Conservation (phyloP, 2,329 filamentous ascomycete species). For the Botrytis deweyae region DNA sequence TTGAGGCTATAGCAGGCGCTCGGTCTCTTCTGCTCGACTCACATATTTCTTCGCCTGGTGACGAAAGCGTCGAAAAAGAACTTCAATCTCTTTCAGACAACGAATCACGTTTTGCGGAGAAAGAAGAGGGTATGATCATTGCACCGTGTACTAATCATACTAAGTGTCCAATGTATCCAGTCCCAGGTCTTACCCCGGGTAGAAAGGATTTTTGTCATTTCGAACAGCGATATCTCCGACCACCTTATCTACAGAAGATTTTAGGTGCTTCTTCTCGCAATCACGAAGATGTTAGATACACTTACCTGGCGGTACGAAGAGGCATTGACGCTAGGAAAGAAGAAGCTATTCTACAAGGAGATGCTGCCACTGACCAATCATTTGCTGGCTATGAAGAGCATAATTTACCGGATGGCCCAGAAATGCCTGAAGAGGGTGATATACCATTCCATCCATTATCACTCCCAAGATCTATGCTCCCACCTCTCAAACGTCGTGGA, state of each 20-base stretch:
- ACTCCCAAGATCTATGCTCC: slow-evolving; percentile 75
- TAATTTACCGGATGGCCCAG: slow-evolving; percentile 34
- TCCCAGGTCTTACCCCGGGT: slow-evolving; percentile 66
- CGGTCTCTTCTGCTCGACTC: slow-evolving; percentile 75
- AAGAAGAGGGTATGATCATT: slow-evolving; percentile 63
- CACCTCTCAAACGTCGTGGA: slow-evolving; percentile 81
- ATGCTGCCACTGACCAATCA: slow-evolving; percentile 60
- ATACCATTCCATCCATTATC: slow-evolving; percentile 55
- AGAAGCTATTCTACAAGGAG: slow-evolving; percentile 49
- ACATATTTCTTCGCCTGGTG: slow-evolving; percentile 65
- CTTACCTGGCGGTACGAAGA: slow-evolving; percentile 81
- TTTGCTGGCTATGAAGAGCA: slow-evolving; percentile 69
- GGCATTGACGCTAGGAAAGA: slow-evolving; percentile 56
- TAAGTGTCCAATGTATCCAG: slow-evolving; percentile 83
- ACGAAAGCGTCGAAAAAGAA: slow-evolving; percentile 43
- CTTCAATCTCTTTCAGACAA: slow-evolving; percentile 33
- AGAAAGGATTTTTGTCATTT: slow-evolving; percentile 93
- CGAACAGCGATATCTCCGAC: slow-evolving; percentile 81
- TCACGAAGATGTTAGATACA: slow-evolving; percentile 88
- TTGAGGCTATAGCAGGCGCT: slow-evolving; percentile 86
- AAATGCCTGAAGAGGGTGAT: slow-evolving; percentile 27
- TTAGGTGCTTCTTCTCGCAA: slow-evolving; percentile 69
- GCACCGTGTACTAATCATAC: slow-evolving; percentile 86
- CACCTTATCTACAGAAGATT: slow-evolving; percentile 76
- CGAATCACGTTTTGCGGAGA: slow-evolving; percentile 39